Evolutionary conservation across 208 protist genomes (phyloP).

Genomic region (Entamoeba dispar): DNA sequence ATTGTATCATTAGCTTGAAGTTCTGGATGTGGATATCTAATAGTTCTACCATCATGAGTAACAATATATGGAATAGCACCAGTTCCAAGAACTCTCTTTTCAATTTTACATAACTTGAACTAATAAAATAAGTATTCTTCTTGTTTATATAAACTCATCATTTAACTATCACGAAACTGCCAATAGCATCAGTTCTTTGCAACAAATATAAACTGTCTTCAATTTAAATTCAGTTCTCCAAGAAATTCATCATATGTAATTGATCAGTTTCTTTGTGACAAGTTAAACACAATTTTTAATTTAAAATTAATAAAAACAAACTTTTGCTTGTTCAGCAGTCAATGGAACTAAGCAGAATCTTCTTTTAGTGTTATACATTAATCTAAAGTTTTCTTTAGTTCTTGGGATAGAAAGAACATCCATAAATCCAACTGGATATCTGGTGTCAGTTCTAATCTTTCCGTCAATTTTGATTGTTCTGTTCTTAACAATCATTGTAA

Average conservation of each 20-base stretch:
- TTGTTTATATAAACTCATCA: neutral
- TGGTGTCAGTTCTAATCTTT: slow-evolving; percentile 75
- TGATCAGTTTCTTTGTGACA: neutral
- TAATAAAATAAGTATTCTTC: too few relatives aligned
- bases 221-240: neutral
- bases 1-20: slow-evolving; percentile 81
- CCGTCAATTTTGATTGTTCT: slow-evolving; percentile 78
- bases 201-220: neutral
- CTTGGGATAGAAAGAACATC: slow-evolving; percentile 85
- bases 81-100: slow-evolving; percentile 54
- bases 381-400: slow-evolving; percentile 85
- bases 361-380: slow-evolving; percentile 95
- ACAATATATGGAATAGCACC: slow-evolving; percentile 74
- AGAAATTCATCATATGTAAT: neutral
- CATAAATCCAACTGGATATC: too few relatives aligned
- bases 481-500: slow-evolving; percentile 77
- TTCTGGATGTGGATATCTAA: slow-evolving; percentile 87
- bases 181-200: neutral
- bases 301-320: neutral
- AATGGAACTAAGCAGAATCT: slow-evolving; percentile 83
- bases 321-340: slow-evolving; percentile 58
- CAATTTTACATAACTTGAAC: slow-evolving; percentile 87
- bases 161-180: neutral
- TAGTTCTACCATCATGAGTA: slow-evolving; percentile 93
- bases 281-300: neutral